A percentile compares a stretch with the other conserved stretches of the same genome.
phyloP scores from a whole-genome alignment of 345 rosid genomes.

The Anastatica hierochuntica region DNA sequence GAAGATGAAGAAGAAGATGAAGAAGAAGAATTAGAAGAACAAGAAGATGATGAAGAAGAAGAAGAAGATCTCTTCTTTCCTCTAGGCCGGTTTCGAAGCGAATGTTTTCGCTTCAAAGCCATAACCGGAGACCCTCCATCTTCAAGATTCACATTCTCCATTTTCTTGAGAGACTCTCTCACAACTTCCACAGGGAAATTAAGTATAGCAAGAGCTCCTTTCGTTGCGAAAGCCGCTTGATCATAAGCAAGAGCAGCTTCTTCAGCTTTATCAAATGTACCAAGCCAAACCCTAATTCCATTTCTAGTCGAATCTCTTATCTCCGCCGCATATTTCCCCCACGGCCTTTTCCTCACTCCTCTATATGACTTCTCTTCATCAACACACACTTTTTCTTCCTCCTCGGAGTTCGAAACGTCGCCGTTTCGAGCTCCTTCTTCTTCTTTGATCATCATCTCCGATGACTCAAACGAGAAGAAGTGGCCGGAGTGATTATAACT shows the following conservation, averaged over 20 bases:
- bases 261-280: constrained; percentile 63
- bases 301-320: constrained; percentile 57
- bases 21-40: background rate
- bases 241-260: constrained; percentile 74
- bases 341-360: constrained; percentile 64
- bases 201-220: constrained; percentile 47
- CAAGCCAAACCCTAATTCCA: constrained; percentile 67
- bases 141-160: constrained; percentile 33
- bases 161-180: constrained; percentile 41
- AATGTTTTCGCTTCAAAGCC: constrained; percentile 51
- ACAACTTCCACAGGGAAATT: constrained; percentile 53
- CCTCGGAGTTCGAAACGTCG: constrained; percentile 15
- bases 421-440: constrained; percentile 19
- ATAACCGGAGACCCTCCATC: constrained; percentile 61
- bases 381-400: constrained; percentile 29
- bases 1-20: constrained; percentile 14
- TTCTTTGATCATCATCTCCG: constrained; percentile 28
- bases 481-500: constrained; percentile 35
- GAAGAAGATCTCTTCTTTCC: constrained; percentile 21
- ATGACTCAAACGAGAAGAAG: constrained; percentile 26
- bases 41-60: constrained; percentile 5
- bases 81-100: constrained; percentile 33
- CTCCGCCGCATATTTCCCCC: constrained; percentile 79
- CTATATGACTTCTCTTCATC: constrained; percentile 36
- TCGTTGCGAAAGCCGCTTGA: constrained; percentile 56